phyloP scores from a whole-genome alignment of 2,329 filamentous ascomycete genomes.

The Fusarium napiforme region DNA sequence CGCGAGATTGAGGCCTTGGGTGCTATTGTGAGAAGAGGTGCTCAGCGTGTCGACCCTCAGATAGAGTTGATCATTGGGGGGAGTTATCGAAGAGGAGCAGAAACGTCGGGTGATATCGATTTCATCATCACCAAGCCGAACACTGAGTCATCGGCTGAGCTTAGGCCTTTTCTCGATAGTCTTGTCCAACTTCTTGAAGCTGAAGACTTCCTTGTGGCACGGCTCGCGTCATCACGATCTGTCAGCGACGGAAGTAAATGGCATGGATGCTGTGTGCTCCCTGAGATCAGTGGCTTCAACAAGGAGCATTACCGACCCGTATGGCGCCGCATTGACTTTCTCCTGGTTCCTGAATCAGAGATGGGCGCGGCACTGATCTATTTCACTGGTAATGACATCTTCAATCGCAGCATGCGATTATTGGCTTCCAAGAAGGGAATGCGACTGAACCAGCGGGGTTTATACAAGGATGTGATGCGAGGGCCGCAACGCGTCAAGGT shows the following conservation, averaged over 20 bases:
- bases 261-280: slow-evolving; percentile 85
- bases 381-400: slow-evolving; percentile 95
- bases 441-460: slow-evolving; percentile 84
- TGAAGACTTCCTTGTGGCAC: slow-evolving; percentile 74
- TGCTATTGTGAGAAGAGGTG: slow-evolving; percentile 67
- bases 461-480: slow-evolving; percentile 77
- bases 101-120: slow-evolving; percentile 84
- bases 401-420: slow-evolving; percentile 86
- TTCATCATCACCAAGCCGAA: slow-evolving; percentile 79
- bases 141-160: slow-evolving; percentile 62
- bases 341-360: slow-evolving; percentile 83
- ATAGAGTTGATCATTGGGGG: slow-evolving; percentile 82
- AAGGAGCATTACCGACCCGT: slow-evolving; percentile 52
- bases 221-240: slow-evolving; percentile 67
- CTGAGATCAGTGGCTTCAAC: slow-evolving; percentile 53
- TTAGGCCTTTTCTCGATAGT: slow-evolving; percentile 70
- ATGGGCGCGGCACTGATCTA: slow-evolving; percentile 90
- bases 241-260: slow-evolving; percentile 77
- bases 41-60: slow-evolving; percentile 67
- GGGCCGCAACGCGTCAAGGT: slow-evolving; percentile 67
- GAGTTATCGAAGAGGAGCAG: slow-evolving; percentile 83
- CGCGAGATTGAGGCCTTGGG: slow-evolving; percentile 78
- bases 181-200: slow-evolving; percentile 72
- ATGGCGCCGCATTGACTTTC: slow-evolving; percentile 87
- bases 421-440: slow-evolving; percentile 84